Conservation (phyloP, 148 eudicot species). For the Bassia scoparia region DNA sequence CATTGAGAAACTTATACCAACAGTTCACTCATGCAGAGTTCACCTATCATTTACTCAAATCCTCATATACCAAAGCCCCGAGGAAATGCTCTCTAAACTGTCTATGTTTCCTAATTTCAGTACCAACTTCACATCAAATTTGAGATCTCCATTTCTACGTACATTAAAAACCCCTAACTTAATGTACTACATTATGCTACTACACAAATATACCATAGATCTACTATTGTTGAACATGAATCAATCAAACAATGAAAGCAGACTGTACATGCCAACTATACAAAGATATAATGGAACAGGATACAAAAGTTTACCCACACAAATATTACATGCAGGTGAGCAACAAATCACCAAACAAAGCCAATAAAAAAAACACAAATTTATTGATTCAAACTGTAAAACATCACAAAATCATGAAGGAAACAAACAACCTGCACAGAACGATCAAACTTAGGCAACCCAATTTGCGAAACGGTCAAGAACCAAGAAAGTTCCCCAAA, state of each 20-base stretch:
- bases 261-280: neutral
- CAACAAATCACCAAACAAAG: neutral
- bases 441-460: slow-evolving; percentile 65
- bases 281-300: neutral
- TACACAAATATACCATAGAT: too few relatives aligned
- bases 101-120: neutral
- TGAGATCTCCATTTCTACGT: neutral
- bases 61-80: neutral
- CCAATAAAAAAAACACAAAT: neutral
- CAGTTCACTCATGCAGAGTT: neutral
- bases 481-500: slow-evolving; percentile 93
- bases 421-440: slow-evolving; percentile 68
- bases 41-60: neutral
- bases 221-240: too few relatives aligned
- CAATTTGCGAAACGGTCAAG: slow-evolving; percentile 72
- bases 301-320: slow-evolving; percentile 5
- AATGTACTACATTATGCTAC: too few relatives aligned
- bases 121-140: neutral
- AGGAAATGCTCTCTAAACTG: neutral
- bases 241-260: neutral
- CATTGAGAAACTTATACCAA: neutral
- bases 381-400: neutral
- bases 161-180: neutral
- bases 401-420: neutral
- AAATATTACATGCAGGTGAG: slow-evolving; percentile 1